Base-by-base conservation (phyloP, 1,284 basidiomycete species). In the Fomes fomentarius region DNA sequence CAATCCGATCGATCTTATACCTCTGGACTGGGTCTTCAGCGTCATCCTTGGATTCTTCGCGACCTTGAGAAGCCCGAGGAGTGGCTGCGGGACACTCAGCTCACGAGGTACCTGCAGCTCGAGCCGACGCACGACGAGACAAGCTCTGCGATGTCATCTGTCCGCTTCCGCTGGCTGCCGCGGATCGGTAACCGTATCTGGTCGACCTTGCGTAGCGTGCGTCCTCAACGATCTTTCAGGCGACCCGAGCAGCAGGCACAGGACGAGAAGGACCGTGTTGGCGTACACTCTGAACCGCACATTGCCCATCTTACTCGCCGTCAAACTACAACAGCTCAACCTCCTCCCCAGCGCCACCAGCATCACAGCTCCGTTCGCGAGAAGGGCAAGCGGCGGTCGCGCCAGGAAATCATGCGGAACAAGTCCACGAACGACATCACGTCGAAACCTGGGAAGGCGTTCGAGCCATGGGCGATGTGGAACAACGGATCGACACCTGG, bases 31-130 rank as follows among this genome's bases (percentile, higher is more conserved):
- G 1, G 19, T 12, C 21, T 26, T 22, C 74, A 87, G 88, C 73
- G 72, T 38, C 77, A 84, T 63, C 79, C 84, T 3, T 98, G 95
- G 91, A 85, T 96, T 52, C 74, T 92, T 8, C 80, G 79, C 19
- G 93, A 91, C 65, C 78, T 98, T 26, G 69, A 79, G 15, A 81
- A 92, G 52, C 83, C 88, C 0, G 76, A 83, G 0, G 76, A 79
- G n/a, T 98, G 96, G 95, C 80, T 96, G 8, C 72, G 79, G 14
- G 81, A 86, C 50, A 96, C 93, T 1, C 84, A 87, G 43, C 84
- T 85, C 2, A 77, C 78, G 47, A 79, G 78, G 39, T 76, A 78
- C 50, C 77, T 81, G 14, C 80, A 78, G 37, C 81, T 91, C 48
- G 77, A 82, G 48, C 87, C 96, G 26, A 90, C 91, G 0, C 81